phyloP scores from a whole-genome alignment of 2,329 filamentous ascomycete genomes.

The Graphiopsis chlorocephala region DNA sequence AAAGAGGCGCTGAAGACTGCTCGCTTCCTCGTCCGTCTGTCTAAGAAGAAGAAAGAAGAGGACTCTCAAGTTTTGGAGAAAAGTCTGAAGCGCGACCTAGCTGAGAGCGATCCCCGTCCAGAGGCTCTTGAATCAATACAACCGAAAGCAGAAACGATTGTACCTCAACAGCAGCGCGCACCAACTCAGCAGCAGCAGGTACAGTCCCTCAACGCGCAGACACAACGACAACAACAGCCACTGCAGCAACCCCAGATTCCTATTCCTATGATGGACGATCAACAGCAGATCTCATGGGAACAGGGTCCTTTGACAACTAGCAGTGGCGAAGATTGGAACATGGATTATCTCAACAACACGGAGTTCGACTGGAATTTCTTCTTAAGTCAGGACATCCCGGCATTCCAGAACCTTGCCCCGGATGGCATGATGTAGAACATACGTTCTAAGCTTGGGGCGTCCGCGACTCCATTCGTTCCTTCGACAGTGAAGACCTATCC shows the following conservation, averaged over 20 bases:
- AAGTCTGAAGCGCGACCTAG: conserved; percentile 22
- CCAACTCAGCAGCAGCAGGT: background rate
- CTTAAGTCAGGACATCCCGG: conserved; percentile 31
- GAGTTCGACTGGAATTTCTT: conserved; percentile 36
- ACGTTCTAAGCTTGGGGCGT: background rate
- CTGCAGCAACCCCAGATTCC: conserved; percentile 1
- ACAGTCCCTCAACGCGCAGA: background rate
- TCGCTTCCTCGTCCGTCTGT: conserved; percentile 52
- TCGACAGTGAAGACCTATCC: background rate
- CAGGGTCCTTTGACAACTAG: conserved; percentile 23
- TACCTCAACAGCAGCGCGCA: background rate
- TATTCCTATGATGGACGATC: conserved; percentile 12
- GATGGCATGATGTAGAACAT: conserved; percentile 32
- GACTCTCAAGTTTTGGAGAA: conserved; percentile 36
- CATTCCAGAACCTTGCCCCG: conserved; percentile 32
- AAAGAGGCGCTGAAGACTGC: conserved; percentile 56
- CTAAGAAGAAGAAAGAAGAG: conserved; percentile 52
- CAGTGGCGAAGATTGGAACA: conserved; percentile 34
- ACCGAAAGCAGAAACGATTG: conserved; percentile 5
- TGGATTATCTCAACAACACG: conserved; percentile 32
- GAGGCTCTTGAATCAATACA: conserved; percentile 17
- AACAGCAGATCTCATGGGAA: conserved; percentile 11
- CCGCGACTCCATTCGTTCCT: background rate
- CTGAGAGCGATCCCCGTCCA: conserved; percentile 22
- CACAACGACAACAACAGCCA: background rate